Evolutionary conservation across 768 basidiomycete genomes (phyloP), one percentile per base, ranked within the genome.

Genomic region (Ramaria rubella): DNA sequence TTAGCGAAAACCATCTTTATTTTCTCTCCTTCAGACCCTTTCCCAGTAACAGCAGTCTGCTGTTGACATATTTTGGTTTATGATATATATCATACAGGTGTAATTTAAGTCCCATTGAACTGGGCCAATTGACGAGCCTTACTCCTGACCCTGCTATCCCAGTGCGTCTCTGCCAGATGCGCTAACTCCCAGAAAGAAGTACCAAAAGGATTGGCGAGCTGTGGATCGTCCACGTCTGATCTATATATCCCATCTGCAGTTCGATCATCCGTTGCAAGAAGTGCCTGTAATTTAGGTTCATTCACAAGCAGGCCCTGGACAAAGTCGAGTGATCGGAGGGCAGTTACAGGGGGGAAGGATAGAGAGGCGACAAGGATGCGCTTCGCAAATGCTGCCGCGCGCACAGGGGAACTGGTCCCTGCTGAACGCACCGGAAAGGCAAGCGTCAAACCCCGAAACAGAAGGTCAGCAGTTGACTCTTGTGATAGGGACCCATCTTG

Each of bases 301-400:
- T 85, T 86, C 48, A 78, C 81, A 53, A 96, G 71, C 61, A 98
- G 73, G 42, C 74, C 76, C 34, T 74, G 73, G 6, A 94, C 83
- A 61, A 96, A 89, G 31, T 83, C 82, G 36, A 98, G 69, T 19
- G 86, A 76, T 29, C 85, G 83, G 44, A 85, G 71, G 19, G 84
- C 82, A 11, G 80, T 74, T 1, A 70, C 63, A 3, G 90, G 77
- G 0, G 94, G 81, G 85, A 94, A 94, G 65, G 88, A 84, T 38
- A 98, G 75, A 4, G 86, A 81, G 31, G 86, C 84, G 48, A 80
- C 78, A 27, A 95, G 76, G 46, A 98, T 77, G n/a, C 95, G 88
- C 72, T 98, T 98, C 53, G 88, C 80, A 70, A 98, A 98, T 2
- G 95, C 92, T 43, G 93, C 90, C 42, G 86, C 81, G 63, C 92